A percentile compares a stretch with the other conserved stretches of the same genome.
Evolutionary conservation across 2,329 filamentous ascomycete genomes (phyloP).

Genomic region (Botrytis elliptica): DNA sequence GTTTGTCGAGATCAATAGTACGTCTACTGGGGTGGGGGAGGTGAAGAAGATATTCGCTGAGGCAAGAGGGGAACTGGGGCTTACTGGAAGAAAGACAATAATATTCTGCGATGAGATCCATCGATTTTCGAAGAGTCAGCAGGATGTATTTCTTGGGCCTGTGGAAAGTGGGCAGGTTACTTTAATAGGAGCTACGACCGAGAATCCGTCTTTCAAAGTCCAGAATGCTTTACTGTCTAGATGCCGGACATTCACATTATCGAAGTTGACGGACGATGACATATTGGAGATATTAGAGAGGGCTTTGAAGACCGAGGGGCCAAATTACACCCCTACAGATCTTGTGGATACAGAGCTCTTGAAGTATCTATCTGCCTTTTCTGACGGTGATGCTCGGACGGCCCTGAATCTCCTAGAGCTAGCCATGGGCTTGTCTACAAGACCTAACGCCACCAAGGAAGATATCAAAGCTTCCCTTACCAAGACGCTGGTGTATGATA

Average conservation of each 20-base stretch:
- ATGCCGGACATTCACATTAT: slow-evolving; percentile 85
- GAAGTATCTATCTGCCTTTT: slow-evolving; percentile 77
- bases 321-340: slow-evolving; percentile 43
- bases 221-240: slow-evolving; percentile 83
- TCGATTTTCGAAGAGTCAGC: slow-evolving; percentile 71
- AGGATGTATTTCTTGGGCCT: slow-evolving; percentile 90
- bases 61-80: slow-evolving; percentile 71
- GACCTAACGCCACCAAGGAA: slow-evolving; percentile 65
- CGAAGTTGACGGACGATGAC: slow-evolving; percentile 70
- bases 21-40: slow-evolving; percentile 80
- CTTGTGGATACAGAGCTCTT: slow-evolving; percentile 78
- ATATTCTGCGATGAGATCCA: slow-evolving; percentile 86
- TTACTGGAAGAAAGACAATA: slow-evolving; percentile 89
- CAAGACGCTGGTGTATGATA: slow-evolving; percentile 91
- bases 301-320: slow-evolving; percentile 64
- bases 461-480: slow-evolving; percentile 81
- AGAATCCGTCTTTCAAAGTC: slow-evolving; percentile 94
- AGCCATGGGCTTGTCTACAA: slow-evolving; percentile 71
- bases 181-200: slow-evolving; percentile 91
- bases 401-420: slow-evolving; percentile 91
- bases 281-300: slow-evolving; percentile 71
- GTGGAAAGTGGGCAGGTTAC: slow-evolving; percentile 90
- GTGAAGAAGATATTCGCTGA: slow-evolving; percentile 91
- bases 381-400: slow-evolving; percentile 90
- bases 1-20: slow-evolving; percentile 96